Percentiles rank a stretch among this genome's conserved stretches.
Conservation (phyloP, 164 flowering plant genomes). For the Nelumbo lutea region DNA sequence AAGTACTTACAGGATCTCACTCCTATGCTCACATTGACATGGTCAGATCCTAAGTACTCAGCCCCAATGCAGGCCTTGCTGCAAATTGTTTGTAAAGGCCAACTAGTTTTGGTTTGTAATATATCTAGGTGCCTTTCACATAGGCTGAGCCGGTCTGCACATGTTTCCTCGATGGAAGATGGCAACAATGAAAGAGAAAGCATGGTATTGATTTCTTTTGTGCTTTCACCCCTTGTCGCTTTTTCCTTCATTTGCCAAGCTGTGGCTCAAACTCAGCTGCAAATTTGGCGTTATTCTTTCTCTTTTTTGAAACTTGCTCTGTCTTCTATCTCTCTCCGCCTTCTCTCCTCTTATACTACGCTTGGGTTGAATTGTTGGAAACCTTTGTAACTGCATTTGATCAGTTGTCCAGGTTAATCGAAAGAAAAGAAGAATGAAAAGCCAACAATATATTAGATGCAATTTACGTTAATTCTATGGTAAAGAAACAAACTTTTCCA, state of each 20-base stretch:
- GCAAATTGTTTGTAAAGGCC: conserved; percentile 18
- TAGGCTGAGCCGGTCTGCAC: no score
- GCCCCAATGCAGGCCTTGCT: conserved; percentile 28
- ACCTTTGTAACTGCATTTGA: conserved; percentile 6
- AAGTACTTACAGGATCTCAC: conserved; percentile 41
- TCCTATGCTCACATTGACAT: conserved; percentile 33
- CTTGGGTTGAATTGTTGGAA: neutral
- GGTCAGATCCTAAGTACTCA: conserved; percentile 46
- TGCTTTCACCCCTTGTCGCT: conserved; percentile 6
- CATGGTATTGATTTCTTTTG: conserved; percentile 10
- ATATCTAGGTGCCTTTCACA: conserved; percentile 6
- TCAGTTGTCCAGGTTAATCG: neutral
- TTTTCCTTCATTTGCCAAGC: neutral
- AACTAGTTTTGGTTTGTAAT: neutral
- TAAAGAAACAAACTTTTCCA: no score
- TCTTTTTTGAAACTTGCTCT: neutral
- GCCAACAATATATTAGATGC: no score
- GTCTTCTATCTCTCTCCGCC: neutral
- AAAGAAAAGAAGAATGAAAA: no score
- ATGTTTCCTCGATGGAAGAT: conserved; percentile 9
- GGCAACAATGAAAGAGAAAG: conserved; percentile 28
- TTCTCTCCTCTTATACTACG: neutral
- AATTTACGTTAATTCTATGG: no score
- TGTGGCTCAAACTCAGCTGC: conserved; percentile 23
- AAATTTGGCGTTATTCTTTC: conserved; percentile 14